Evolutionary conservation across 2,329 filamentous ascomycete species (phyloP).

Genomic region (Aspergillus japonicus): DNA sequence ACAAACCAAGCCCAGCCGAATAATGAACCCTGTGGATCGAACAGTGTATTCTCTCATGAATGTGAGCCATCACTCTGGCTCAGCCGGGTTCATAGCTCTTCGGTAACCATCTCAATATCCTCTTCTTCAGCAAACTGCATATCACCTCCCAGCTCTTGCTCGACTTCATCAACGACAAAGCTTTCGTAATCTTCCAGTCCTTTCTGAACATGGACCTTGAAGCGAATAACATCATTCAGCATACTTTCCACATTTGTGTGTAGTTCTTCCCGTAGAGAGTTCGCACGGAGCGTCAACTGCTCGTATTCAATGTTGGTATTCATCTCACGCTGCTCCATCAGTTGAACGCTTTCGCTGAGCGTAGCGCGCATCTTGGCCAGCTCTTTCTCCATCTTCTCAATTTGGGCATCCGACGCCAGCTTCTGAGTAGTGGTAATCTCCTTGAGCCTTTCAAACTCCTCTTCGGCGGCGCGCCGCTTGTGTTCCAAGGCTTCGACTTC

Average conservation of each 20-base stretch:
- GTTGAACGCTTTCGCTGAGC: conserved; percentile 79
- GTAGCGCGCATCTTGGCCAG: conserved; percentile 87
- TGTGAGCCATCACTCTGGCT: too few relatives aligned
- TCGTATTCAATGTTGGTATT: conserved; percentile 96
- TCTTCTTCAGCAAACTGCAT: conserved; percentile 44
- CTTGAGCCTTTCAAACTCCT: conserved; percentile 91
- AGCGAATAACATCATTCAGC: conserved; percentile 95
- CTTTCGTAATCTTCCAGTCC: conserved; percentile 89
- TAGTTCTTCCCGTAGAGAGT: conserved; percentile 87
- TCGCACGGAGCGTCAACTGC: conserved; percentile 80
- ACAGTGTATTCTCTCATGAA: too few relatives aligned
- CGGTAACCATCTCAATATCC: conserved; percentile 9
- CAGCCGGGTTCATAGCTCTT: conserved; percentile 9
- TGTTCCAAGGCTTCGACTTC: conserved; percentile 93
- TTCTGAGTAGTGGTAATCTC: conserved; percentile 86
- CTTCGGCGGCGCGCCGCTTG: conserved; percentile 79
- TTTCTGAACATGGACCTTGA: conserved; percentile 96
- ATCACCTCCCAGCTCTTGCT: conserved; percentile 72
- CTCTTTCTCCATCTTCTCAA: conserved; percentile 98
- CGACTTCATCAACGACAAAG: conserved; percentile 91
- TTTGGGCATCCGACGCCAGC: conserved; percentile 84
- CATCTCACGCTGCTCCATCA: conserved; percentile 94
- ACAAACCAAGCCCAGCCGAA: neutral
- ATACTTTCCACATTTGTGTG: conserved; percentile 95
- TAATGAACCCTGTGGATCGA: neutral